phyloP scores from a whole-genome alignment of 2,329 filamentous ascomycete species.

The Parastagonospora nodorum region DNA sequence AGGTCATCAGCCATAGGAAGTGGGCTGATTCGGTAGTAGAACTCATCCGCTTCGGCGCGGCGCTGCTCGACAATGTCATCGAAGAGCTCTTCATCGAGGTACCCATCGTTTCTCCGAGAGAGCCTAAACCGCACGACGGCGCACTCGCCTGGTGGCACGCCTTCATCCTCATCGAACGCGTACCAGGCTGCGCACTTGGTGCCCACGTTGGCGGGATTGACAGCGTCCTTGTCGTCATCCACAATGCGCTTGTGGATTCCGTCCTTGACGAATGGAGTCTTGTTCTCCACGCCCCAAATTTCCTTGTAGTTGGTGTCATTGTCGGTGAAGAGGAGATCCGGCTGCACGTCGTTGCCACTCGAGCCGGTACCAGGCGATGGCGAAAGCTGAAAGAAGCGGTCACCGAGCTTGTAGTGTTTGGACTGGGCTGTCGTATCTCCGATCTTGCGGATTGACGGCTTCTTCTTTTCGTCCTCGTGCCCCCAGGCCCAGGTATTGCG shows the following conservation, averaged over 20 bases:
- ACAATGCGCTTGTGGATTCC: conserved; percentile 91
- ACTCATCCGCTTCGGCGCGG: conserved; percentile 90
- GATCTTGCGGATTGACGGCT: conserved; percentile 74
- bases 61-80: conserved; percentile 88
- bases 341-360: conserved; percentile 81
- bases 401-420: conserved; percentile 79
- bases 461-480: conserved; percentile 73
- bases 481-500: conserved; percentile 98
- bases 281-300: conserved; percentile 76
- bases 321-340: conserved; percentile 87
- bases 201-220: conserved; percentile 79
- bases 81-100: conserved; percentile 89
- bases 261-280: conserved; percentile 87
- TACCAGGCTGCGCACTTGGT: conserved; percentile 95
- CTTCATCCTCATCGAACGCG: conserved; percentile 85
- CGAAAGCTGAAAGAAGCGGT: conserved; percentile 82
- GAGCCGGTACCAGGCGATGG: conserved; percentile 85
- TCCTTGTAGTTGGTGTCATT: conserved; percentile 88
- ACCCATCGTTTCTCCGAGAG: conserved; percentile 74
- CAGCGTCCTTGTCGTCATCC: conserved; percentile 74
- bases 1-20: conserved; percentile 92
- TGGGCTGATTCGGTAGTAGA: conserved; percentile 91
- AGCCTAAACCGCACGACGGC: conserved; percentile 93
- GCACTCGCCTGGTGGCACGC: conserved; percentile 87
- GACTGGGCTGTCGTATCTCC: conserved; percentile 73